A percentile compares a stretch with the other conserved stretches of the same genome.
These are phyloP conservation scores for Boletus edulis DNA, from an alignment of 768 basidiomycete genomes.

Conservation along the genomic window DNA sequence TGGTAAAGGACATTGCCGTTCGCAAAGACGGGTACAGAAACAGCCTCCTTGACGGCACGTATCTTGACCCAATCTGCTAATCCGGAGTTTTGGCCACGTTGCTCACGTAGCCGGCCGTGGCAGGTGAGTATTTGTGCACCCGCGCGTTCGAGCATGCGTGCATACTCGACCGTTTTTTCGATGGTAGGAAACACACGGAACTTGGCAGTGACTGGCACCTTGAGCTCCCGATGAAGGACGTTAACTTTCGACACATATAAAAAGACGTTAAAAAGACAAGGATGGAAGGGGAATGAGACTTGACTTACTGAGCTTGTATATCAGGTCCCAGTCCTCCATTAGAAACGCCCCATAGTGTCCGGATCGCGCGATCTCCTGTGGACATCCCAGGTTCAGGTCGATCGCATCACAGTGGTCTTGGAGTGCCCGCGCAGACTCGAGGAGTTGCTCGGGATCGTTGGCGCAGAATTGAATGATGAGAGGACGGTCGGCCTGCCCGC, in stretches of 20 bases:
- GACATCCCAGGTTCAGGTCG: slow-evolving; percentile 92
- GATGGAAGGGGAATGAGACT: neutral
- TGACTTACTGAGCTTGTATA: slow-evolving; percentile 70
- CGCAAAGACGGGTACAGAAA: slow-evolving; percentile 91
- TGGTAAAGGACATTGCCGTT: slow-evolving; percentile 94
- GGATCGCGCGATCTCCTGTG: slow-evolving; percentile 89
- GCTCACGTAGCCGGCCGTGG: slow-evolving; percentile 89
- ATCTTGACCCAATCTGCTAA: slow-evolving; percentile 91
- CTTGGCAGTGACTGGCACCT: slow-evolving; percentile 94
- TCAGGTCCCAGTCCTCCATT: slow-evolving; percentile 93
- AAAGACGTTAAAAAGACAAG: neutral
- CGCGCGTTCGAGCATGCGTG: slow-evolving; percentile 91
- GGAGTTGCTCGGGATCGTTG: slow-evolving; percentile 77
- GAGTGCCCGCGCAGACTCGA: slow-evolving; percentile 74
- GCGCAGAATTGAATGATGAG: slow-evolving; percentile 93
- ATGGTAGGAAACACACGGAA: slow-evolving; percentile 87
- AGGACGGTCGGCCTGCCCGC: slow-evolving; percentile 69
- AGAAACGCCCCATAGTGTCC: slow-evolving; percentile 89
- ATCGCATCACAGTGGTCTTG: slow-evolving; percentile 86
- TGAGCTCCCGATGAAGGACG: slow-evolving; percentile 77
- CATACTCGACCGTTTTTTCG: slow-evolving; percentile 90
- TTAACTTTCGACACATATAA: slow-evolving; percentile 54
- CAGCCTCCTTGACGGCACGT: slow-evolving; percentile 84
- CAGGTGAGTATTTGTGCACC: slow-evolving; percentile 95
- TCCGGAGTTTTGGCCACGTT: slow-evolving; percentile 84